Conservation (phyloP, 75 land plant species). For the Sequoiadendron giganteum region DNA sequence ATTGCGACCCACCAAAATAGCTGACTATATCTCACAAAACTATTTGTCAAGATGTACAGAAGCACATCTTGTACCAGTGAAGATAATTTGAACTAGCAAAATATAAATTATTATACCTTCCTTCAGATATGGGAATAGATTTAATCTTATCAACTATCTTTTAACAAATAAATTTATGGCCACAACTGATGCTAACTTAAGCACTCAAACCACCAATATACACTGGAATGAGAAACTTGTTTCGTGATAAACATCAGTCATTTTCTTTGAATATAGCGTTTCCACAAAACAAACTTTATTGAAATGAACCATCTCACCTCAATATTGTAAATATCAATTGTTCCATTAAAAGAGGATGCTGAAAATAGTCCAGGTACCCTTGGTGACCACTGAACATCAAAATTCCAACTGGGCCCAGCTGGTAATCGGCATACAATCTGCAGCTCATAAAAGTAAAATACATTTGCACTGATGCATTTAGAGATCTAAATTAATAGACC, state of each 20-base stretch:
- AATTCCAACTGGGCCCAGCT: slow-evolving; percentile 85
- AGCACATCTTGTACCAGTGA: not conserved
- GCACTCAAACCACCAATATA: not conserved
- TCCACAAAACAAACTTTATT: not conserved
- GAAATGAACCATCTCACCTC: slow-evolving; percentile 53
- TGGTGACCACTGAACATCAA: slow-evolving; percentile 98
- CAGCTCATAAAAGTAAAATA: slow-evolving; percentile 4
- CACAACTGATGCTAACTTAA: not conserved
- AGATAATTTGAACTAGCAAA: not conserved
- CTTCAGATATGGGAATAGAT: not conserved
- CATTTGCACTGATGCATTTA: not conserved
- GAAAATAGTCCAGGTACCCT: slow-evolving; percentile 92
- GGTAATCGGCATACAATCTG: slow-evolving; percentile 91
- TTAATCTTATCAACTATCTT: not conserved
- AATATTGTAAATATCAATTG: slow-evolving; percentile 84
- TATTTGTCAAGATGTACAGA: too few relatives aligned
- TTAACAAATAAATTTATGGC: not conserved
- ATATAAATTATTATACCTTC: not conserved
- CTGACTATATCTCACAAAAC: not conserved
- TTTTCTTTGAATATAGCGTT: not conserved
- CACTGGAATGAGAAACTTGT: not conserved
- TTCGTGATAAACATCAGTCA: not conserved
- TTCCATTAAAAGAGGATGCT: slow-evolving; percentile 93
- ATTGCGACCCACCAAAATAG: not conserved
- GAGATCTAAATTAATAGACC: not conserved